These are phyloP conservation scores for Populus simonii DNA, from an alignment of 345 rosid genomes.

Conservation along the genomic window DNA sequence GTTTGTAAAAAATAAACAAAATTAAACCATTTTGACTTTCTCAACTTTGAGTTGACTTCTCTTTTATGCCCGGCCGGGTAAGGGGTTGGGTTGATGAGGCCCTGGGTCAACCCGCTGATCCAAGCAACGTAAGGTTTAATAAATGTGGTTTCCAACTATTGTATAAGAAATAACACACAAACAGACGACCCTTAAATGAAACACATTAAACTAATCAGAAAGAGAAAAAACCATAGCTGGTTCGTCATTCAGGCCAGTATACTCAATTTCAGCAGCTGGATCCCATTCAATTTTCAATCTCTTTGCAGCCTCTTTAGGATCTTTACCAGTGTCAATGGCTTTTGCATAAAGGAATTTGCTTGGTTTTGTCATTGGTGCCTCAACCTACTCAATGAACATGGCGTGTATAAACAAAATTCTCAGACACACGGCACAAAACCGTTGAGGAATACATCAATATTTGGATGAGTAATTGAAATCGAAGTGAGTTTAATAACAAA, in stretches of 20 bases:
- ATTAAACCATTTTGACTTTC: too few relatives aligned
- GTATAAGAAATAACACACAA: neutral
- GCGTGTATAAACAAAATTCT: neutral
- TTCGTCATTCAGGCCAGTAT: slow-evolving; percentile 45
- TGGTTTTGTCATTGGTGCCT: slow-evolving; percentile 53
- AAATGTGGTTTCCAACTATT: too few relatives aligned
- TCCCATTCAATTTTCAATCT: slow-evolving; percentile 92
- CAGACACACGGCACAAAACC: neutral
- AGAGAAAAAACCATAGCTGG: slow-evolving; percentile 62
- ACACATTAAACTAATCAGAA: neutral
- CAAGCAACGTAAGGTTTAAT: too few relatives aligned
- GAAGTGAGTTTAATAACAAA: neutral
- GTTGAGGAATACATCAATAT: neutral
- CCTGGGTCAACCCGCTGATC: too few relatives aligned
- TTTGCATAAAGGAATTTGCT: slow-evolving; percentile 75
- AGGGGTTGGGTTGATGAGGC: too few relatives aligned
- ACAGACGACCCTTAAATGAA: neutral
- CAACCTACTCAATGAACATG: slow-evolving; percentile 48
- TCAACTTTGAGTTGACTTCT: too few relatives aligned
- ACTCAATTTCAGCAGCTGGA: slow-evolving; percentile 88
- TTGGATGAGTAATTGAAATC: neutral
- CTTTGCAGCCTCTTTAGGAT: slow-evolving; percentile 78
- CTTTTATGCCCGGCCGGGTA: too few relatives aligned
- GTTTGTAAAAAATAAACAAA: too few relatives aligned
- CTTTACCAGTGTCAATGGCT: slow-evolving; percentile 81